Conservation (phyloP, 257 asterid species). For the Euphrasia confusa region DNA sequence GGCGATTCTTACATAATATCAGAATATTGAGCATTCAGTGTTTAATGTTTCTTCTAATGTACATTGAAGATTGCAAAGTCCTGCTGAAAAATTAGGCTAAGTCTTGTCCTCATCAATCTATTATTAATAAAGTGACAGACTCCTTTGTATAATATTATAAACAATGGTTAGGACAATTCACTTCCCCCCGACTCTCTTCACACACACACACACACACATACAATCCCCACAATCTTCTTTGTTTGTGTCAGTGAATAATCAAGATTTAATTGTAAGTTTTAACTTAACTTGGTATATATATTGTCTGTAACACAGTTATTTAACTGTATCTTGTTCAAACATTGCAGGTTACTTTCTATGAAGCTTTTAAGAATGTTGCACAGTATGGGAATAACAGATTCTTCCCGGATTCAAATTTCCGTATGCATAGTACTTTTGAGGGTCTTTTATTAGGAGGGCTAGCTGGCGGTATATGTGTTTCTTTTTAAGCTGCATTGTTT, state of each 20-base stretch:
- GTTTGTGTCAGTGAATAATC: slow-evolving; percentile 12
- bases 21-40: not conserved
- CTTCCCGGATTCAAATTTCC: slow-evolving; percentile 44
- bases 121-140: not conserved
- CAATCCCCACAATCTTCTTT: slow-evolving; percentile 2
- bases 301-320: slow-evolving; percentile 5
- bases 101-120: slow-evolving; percentile 4
- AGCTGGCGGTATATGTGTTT: slow-evolving; percentile 61
- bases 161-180: not conserved
- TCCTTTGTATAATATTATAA: not conserved
- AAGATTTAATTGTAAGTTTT: not conserved
- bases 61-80: not conserved
- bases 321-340: slow-evolving; percentile 3
- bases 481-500: slow-evolving; percentile 1
- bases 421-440: slow-evolving; percentile 50
- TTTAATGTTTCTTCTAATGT: slow-evolving; percentile 1
- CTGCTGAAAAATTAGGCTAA: slow-evolving; percentile 5
- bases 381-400: slow-evolving; percentile 49
- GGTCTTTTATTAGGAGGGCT: slow-evolving; percentile 79
- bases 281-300: not conserved
- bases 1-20: not conserved
- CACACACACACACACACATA: not conserved
- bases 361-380: slow-evolving; percentile 58
- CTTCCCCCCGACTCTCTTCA: not conserved
- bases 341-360: slow-evolving; percentile 68